Conservation (phyloP, 495 filamentous ascomycete species). For the Aspergillus heteromorphus region DNA sequence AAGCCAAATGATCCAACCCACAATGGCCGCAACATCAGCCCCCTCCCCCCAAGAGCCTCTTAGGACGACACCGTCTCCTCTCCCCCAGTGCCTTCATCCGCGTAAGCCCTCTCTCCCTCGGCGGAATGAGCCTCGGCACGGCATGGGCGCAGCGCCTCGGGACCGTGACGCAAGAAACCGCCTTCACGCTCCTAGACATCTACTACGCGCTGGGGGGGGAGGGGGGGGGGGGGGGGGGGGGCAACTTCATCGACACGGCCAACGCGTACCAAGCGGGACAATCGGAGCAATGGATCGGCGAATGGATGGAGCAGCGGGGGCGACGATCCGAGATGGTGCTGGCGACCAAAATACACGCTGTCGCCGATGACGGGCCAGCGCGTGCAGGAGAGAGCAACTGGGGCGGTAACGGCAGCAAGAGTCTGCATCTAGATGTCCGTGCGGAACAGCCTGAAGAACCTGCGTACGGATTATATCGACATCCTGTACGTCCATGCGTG, state of each 20-base stretch:
- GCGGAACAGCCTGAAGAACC: slow-evolving; percentile 50
- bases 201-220: slow-evolving; percentile 6
- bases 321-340: slow-evolving; percentile 60
- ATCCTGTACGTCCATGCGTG: slow-evolving; percentile 56
- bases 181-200: slow-evolving; percentile 8
- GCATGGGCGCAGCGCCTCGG: slow-evolving; percentile 6
- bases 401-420: slow-evolving; percentile 56
- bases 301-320: slow-evolving; percentile 11
- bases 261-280: slow-evolving; percentile 6
- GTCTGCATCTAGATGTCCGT: slow-evolving; percentile 49
- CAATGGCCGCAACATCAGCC: background rate
- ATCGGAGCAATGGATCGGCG: slow-evolving; percentile 8
- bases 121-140: slow-evolving; percentile 6
- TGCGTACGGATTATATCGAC: slow-evolving; percentile 64
- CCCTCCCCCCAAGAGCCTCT: background rate
- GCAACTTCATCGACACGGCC: slow-evolving; percentile 11
- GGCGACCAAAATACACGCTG: slow-evolving; percentile 68
- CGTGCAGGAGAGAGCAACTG: slow-evolving; percentile 48
- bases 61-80: slow-evolving; percentile 3
- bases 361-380: slow-evolving; percentile 21
- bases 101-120: slow-evolving; percentile 5
- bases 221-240: too few relatives aligned
- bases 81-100: slow-evolving; percentile 7
- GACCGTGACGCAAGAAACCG: background rate
- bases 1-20: too few relatives aligned